Conservation (phyloP, 2,329 filamentous ascomycete genomes). For the Coniochaeta sp. region DNA sequence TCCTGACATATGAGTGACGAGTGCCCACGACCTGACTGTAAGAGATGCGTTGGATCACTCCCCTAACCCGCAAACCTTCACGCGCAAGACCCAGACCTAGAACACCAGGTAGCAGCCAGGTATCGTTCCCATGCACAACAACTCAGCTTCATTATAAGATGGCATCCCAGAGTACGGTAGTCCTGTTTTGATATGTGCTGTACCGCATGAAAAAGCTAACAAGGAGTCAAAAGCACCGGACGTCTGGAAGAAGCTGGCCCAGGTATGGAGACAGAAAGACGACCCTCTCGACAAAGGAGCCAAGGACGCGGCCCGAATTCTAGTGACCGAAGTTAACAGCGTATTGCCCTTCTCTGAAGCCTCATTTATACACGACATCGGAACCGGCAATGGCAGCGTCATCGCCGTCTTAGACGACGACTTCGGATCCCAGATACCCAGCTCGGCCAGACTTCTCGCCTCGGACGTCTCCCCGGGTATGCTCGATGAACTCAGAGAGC, state of each 20-base stretch:
- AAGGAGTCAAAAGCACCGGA: background rate
- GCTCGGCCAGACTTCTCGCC: background rate
- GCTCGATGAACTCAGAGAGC: background rate
- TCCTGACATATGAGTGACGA: background rate
- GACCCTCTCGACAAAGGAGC: background rate
- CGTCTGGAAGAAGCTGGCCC: slow-evolving; percentile 6
- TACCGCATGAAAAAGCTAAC: no score
- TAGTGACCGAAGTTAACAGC: background rate
- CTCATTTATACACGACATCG: slow-evolving; percentile 1
- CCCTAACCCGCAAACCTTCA: background rate
- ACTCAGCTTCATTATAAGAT: background rate
- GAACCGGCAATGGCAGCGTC: background rate
- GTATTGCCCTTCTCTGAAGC: background rate
- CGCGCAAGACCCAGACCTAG: no score
- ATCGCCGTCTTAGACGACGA: background rate
- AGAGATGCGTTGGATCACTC: background rate
- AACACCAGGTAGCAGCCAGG: background rate
- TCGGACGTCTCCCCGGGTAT: background rate
- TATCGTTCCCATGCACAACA: background rate
- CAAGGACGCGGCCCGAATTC: background rate
- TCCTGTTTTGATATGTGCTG: no score
- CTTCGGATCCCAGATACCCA: background rate
- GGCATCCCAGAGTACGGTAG: background rate
- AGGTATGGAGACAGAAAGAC: background rate
- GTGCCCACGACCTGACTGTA: background rate